phyloP scores from a whole-genome alignment of 345 rosid species.

The sweet orange (Citrus sinensis) region DNA sequence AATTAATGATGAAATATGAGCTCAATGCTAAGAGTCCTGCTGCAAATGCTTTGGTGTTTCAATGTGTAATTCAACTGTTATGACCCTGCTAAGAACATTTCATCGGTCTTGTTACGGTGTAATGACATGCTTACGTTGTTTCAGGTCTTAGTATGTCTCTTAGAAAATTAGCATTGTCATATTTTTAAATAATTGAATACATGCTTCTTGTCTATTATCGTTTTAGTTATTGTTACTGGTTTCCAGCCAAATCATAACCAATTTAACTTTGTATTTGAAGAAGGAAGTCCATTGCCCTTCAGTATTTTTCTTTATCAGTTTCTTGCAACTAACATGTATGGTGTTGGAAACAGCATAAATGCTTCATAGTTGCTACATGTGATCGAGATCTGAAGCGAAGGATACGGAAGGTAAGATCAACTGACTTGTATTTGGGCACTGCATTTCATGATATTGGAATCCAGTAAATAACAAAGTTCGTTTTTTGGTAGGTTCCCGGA shows the following conservation, averaged over 20 bases:
- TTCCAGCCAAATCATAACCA: neutral
- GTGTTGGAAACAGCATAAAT: slow-evolving; percentile 66
- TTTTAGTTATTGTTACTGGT: neutral
- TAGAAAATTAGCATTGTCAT: no score
- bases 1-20: neutral
- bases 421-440: neutral
- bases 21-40: neutral
- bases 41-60: neutral
- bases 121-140: no score
- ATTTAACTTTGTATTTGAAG: neutral
- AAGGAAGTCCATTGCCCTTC: neutral
- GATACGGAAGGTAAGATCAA: slow-evolving; percentile 72
- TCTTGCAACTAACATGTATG: neutral
- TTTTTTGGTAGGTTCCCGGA: slow-evolving; percentile 65
- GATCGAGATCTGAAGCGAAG: slow-evolving; percentile 94
- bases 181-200: no score
- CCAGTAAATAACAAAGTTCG: neutral
- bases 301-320: neutral
- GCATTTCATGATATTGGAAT: slow-evolving; percentile 1
- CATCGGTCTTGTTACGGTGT: no score
- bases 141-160: no score
- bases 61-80: no score
- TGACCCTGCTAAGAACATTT: no score
- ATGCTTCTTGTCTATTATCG: neutral
- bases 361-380: slow-evolving; percentile 93